Conservation (phyloP, 371 early-diverging fungal genomes). For the Mortierella sp. region DNA sequence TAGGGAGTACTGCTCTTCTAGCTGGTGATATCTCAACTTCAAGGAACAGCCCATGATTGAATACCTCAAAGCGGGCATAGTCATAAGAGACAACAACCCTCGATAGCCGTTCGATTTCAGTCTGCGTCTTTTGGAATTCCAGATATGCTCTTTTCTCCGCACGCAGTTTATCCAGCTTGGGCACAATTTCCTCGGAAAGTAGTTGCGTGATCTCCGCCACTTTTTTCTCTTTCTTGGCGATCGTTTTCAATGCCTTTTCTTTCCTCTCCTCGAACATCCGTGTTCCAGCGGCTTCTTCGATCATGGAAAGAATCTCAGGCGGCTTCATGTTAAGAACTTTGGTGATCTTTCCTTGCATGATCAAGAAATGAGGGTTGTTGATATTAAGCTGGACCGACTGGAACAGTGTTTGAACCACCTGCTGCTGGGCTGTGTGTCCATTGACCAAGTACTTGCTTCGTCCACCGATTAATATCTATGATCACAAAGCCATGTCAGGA, state of each 20-base stretch:
- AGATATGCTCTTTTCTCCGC: conserved; percentile 90
- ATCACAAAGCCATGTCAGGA: neutral
- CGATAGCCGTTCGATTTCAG: conserved; percentile 85
- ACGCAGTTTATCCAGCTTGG: conserved; percentile 92
- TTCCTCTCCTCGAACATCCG: conserved; percentile 98
- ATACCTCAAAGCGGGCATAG: conserved; percentile 71
- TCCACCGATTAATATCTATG: conserved; percentile 88
- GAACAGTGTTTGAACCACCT: conserved; percentile 91
- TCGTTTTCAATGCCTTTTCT: conserved; percentile 92
- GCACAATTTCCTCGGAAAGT: conserved; percentile 90
- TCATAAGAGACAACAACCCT: conserved; percentile 88
- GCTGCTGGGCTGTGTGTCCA: conserved; percentile 91
- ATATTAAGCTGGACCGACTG: conserved; percentile 98
- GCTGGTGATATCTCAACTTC: no score
- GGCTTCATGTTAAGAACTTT: conserved; percentile 99
- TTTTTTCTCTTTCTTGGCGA: conserved; percentile 96
- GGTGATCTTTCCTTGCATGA: conserved; percentile 99
- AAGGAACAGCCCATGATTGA: neutral
- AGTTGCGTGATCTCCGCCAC: conserved; percentile 92
- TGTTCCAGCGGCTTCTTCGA: conserved; percentile 99
- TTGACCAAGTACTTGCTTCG: conserved; percentile 97
- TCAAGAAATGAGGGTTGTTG: conserved; percentile 98
- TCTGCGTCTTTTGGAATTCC: conserved; percentile 92
- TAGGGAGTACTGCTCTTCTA: no score
- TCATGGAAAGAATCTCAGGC: conserved; percentile 94